Base-by-base conservation (phyloP, 1,284 basidiomycete genomes). In the Trametes polyzona region DNA sequence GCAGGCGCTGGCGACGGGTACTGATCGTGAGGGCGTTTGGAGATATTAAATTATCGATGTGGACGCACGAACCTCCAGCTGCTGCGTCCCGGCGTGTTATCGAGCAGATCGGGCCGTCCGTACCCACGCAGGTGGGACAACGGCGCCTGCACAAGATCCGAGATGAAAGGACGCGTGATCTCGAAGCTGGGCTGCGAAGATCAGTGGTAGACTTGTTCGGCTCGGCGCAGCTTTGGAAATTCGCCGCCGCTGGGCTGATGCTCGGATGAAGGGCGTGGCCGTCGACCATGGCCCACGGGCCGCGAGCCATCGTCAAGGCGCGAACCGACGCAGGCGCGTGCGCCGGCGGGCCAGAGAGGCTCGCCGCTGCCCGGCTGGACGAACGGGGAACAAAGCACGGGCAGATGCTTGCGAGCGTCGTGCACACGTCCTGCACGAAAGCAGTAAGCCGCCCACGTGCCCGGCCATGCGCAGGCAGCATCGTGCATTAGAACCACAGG, bases 131-230 rank as follows among this genome's bases (percentile, higher is more conserved):
- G 47, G 52, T 55, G 59, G 52, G 52, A 55, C 49, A 48, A 32
- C 49, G 44, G 50, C n/a, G n/a, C 40, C 49, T 44, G 41, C 49
- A 58, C 23, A 63, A 60, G 61, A 51, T 63, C 61, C 61, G 61
- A 63, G 47, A 63, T 63, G 58, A 56, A 54, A 54, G 48, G 55
- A 58, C 58, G 52, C 57, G 58, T 58, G 56, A 52, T 55, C 24
- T 42, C 51, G 53, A 44, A 50, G 27, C 40, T 42, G 53, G 37
- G 43, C 19, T 17, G 47, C 53, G 58, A 63, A 58, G 58, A 60
- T 60, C 52, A 40, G 33, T 36, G 19, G 10, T 16, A 19, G 52
- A 47, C 39, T 35, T 49, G 40, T 33, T 55, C 46, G 58, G 58
- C 48, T 54, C 50, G n/a, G n/a, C n/a, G 51, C 47, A 30, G 23